These are phyloP conservation scores for Sonneratia alba DNA, from an alignment of 345 rosid species.

Conservation along the genomic window DNA sequence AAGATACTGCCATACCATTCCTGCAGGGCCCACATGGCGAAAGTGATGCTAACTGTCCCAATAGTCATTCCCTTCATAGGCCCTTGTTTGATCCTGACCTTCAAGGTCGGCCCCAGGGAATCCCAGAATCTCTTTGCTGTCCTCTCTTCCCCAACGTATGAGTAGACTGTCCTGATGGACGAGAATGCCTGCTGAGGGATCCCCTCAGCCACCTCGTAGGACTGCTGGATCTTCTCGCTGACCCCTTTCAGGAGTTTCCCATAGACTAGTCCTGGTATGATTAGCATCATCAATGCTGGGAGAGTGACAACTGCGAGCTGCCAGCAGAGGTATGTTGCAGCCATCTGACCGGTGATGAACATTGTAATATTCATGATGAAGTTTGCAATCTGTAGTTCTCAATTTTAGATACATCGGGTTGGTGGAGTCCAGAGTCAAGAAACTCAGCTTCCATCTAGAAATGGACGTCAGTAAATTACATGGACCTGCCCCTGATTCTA, in stretches of 20 bases:
- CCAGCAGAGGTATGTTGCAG: constrained; percentile 14
- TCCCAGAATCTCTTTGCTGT: constrained; percentile 8
- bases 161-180: constrained; percentile 17
- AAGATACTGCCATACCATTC: constrained; percentile 18
- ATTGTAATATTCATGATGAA: constrained; percentile 10
- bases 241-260: constrained; percentile 13
- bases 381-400: constrained; percentile 15
- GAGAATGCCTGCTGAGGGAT: constrained; percentile 13
- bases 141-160: constrained; percentile 15
- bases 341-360: constrained; percentile 11
- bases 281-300: constrained; percentile 8
- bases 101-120: constrained; percentile 12
- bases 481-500: no score
- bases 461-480: no score
- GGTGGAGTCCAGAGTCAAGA: background rate
- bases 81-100: constrained; percentile 21
- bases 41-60: constrained; percentile 15
- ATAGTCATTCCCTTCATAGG: constrained; percentile 20
- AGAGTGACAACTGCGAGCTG: constrained; percentile 12
- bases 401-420: background rate
- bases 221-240: constrained; percentile 13
- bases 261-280: constrained; percentile 14
- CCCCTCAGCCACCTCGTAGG: constrained; percentile 10
- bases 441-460: no score
- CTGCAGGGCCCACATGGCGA: constrained; percentile 20